phyloP scores from a whole-genome alignment of 805 yeast species.

The Candida qinlingensis region DNA sequence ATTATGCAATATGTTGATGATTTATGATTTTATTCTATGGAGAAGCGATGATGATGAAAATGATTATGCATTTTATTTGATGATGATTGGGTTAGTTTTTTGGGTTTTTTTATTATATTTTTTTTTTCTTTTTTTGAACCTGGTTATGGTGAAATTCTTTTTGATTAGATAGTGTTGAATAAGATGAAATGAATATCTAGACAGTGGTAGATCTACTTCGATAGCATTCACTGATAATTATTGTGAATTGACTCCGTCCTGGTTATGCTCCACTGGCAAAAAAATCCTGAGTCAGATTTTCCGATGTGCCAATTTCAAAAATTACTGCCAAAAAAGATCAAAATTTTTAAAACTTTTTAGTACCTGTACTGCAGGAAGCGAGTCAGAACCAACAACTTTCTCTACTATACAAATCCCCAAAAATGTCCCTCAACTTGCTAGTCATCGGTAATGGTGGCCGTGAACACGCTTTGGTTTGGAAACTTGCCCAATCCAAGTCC shows the following conservation, averaged over 20 bases:
- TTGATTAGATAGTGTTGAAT: neutral
- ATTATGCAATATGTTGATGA: too few species aligned
- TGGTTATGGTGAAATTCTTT: neutral
- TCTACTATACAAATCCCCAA: neutral
- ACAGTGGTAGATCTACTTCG: too few species aligned
- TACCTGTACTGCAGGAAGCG: neutral
- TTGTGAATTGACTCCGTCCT: too few species aligned
- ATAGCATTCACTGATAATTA: too few species aligned
- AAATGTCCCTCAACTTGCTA: constrained; percentile 52
- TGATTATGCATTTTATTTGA: neutral
- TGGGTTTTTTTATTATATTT: neutral
- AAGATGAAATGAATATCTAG: neutral
- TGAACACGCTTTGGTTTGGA: constrained; percentile 96
- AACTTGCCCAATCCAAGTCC: constrained; percentile 68
- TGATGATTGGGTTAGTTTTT: neutral
- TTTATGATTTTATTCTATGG: too few species aligned
- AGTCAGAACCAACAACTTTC: neutral
- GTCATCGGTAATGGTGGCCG: constrained; percentile 98
- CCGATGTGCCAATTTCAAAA: constrained; percentile 6
- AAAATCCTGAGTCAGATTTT: constrained; percentile 3
- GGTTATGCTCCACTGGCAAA: too few species aligned
- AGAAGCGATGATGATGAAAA: neutral
- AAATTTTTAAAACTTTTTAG: neutral
- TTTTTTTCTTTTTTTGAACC: neutral
- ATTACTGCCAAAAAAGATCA: neutral